phyloP scores from a whole-genome alignment of 1,284 basidiomycete genomes.

The Boletus sp. region DNA sequence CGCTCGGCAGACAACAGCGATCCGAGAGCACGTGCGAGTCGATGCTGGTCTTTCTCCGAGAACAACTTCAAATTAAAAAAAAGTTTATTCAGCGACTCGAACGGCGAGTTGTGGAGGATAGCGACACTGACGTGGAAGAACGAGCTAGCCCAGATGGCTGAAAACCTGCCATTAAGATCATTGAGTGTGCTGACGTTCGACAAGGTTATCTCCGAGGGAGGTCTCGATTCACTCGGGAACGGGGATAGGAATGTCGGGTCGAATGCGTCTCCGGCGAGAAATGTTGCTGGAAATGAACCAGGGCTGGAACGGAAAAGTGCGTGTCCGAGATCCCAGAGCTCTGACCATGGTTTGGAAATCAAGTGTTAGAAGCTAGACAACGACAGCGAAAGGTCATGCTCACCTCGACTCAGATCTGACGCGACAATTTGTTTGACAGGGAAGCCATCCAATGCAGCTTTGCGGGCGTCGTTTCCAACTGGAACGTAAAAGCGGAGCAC shows the following conservation, averaged over 20 bases:
- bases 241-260: slow-evolving; percentile 22
- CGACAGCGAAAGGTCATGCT: not conserved
- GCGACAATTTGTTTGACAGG: slow-evolving; percentile 20
- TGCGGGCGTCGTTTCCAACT: slow-evolving; percentile 25
- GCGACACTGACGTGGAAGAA: slow-evolving; percentile 39
- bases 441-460: slow-evolving; percentile 19
- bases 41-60: slow-evolving; percentile 34
- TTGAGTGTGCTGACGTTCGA: slow-evolving; percentile 31
- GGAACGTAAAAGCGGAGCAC: not conserved
- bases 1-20: slow-evolving; percentile 36
- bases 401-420: slow-evolving; percentile 24
- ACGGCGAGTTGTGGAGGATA: slow-evolving; percentile 5
- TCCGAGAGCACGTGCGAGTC: slow-evolving; percentile 34
- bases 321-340: slow-evolving; percentile 35
- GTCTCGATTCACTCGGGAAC: not conserved
- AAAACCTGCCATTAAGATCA: slow-evolving; percentile 35
- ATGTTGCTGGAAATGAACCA: slow-evolving; percentile 32
- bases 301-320: slow-evolving; percentile 31
- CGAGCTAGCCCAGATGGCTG: slow-evolving; percentile 37
- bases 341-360: slow-evolving; percentile 11
- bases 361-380: not conserved
- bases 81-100: not conserved
- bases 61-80: slow-evolving; percentile 33
- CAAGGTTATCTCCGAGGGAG: slow-evolving; percentile 20
- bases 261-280: slow-evolving; percentile 33